Evolutionary conservation across 192 early-diverging fungal species (phyloP), one percentile per base, ranked within the genome.

Genomic region (Gaertneriomyces semiglobifer): DNA sequence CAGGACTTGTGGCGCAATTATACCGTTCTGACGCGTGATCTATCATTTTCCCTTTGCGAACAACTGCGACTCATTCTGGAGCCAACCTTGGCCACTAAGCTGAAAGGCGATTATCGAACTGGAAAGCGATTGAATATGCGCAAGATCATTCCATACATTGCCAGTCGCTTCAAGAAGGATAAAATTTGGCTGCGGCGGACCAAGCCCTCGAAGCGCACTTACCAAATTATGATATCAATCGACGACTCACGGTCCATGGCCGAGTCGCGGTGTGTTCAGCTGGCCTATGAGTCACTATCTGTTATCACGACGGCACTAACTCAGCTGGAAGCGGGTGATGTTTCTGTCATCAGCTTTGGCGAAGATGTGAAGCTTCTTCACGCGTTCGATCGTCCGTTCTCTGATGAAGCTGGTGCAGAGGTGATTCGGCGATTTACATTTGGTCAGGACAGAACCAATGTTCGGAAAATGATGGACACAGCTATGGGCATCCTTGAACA

Each of bases 51-150:
- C 44, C 84, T 99, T 19, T 93, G 91, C 68, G 97, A 99, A 82
- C 94, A 95, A 67, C 79, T 99, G 55, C 88, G 97, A 14, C 80
- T 98, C 60, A 96, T 99, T 69, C 80, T 99, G 66, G 93, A 97
- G 71, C 97, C 97, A 0, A 98, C 97, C 9, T 81, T 96, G 69
- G 93, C 95, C 0, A 95, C 95, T 39, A 92, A 94, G 76, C 84
- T 99, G 57, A 90, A 90, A 66, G 97, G 97, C 50, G 97, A 99
- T 82, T 99, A 97, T 74, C 84, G 91, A 45, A 97, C 93, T 41
- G 97, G 97, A 60, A 99, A 99, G 77, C 89, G 97, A 7, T 87
- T 99, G 25, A 99, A 96, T 77, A 98, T 99, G 97, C 91, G 94
- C 68, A 95, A 93, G 77, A 93, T 99, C 54, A 97, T 99, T 71